Percentiles rank a stretch among this genome's conserved stretches.
Conservation (phyloP, 257 asterid genomes). For the Linderniella brevidens region DNA sequence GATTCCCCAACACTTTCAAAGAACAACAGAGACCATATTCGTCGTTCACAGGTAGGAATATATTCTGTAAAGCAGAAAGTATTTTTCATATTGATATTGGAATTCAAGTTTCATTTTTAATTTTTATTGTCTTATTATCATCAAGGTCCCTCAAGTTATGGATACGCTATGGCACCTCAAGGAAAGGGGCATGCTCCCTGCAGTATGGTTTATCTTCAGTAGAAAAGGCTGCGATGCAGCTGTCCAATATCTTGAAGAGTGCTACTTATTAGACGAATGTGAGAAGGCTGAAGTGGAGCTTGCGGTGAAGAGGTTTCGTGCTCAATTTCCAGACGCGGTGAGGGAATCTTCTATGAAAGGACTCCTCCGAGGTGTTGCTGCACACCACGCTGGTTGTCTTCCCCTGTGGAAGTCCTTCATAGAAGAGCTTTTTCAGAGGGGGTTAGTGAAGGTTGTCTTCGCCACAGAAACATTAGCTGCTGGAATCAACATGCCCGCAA, state of each 20-base stretch:
- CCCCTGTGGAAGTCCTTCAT: conserved; percentile 96
- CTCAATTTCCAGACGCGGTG: conserved; percentile 82
- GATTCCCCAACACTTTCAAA: conserved; percentile 40
- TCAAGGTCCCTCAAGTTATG: conserved; percentile 82
- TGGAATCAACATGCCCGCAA: conserved; percentile 98
- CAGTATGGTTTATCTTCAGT: conserved; percentile 97
- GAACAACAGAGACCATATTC: conserved; percentile 48
- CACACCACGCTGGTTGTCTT: conserved; percentile 99
- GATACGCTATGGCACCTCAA: conserved; percentile 86
- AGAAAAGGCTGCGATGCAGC: conserved; percentile 99
- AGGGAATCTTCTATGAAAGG: conserved; percentile 83
- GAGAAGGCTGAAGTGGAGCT: conserved; percentile 83
- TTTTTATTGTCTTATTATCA: conserved; percentile 8
- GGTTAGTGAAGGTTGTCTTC: conserved; percentile 90
- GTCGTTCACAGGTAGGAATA: conserved; percentile 63
- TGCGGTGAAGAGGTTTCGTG: conserved; percentile 71
- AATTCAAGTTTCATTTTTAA: conserved; percentile 5
- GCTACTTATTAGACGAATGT: conserved; percentile 63
- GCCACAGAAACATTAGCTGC: conserved; percentile 99
- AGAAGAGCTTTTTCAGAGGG: conserved; percentile 83
- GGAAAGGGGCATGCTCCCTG: conserved; percentile 88
- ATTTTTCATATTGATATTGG: conserved; percentile 6
- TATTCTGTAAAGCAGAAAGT: conserved; percentile 11
- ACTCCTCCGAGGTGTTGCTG: conserved; percentile 90
- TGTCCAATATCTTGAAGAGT: conserved; percentile 76